Base-by-base conservation (phyloP, 176 grass and related monocot genomes). In the Carex myosuroides region DNA sequence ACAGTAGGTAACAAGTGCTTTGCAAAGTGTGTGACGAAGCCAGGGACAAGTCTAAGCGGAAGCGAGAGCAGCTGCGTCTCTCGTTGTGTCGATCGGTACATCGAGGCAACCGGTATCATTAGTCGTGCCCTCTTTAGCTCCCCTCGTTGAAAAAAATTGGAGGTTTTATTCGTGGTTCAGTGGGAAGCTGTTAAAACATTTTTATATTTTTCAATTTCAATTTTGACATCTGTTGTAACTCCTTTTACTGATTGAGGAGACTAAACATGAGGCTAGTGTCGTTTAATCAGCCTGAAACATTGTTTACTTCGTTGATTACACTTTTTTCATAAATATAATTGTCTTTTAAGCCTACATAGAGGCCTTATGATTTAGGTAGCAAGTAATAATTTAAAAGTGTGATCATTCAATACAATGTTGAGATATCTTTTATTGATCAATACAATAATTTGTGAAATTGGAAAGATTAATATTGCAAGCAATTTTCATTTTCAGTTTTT, bases 1-100 rank as follows among this genome's bases (percentile, higher is more conserved):
- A 95, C 93, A 30, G 80, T 95, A 6, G 89, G 92, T 81, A 93
- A 75, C 89, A 98, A 98, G 88, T 98, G 95, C 85, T 98, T 95
- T 81, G 61, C 90, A 2, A 95, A 95, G 79, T 95, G 95, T 65
- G 87, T 95, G 60, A 95, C 83, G 6, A 98, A 98, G 85, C 95
- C 92, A 80, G 92, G 92, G 81, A 70, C 92, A 80, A 98, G 89
- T 86, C 77, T 95, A 86, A 93, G 91, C 24, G 88, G 89, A 39
- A 87, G 96, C 13, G 93, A 93, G 89, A 93, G 91, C 63, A 95
- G 93, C 71, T 93, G 96, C 85, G 88, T 95, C 85, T 92, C 88
- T 6, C 92, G 91, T 30, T 93, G 92, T 60, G 93, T 98, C 20
- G 96, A 98, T 6, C 86, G 89, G 17, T 95, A 95, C 81, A 90